Evolutionary conservation across 768 basidiomycete genomes (phyloP).

Genomic region (Collybia mongolica): DNA sequence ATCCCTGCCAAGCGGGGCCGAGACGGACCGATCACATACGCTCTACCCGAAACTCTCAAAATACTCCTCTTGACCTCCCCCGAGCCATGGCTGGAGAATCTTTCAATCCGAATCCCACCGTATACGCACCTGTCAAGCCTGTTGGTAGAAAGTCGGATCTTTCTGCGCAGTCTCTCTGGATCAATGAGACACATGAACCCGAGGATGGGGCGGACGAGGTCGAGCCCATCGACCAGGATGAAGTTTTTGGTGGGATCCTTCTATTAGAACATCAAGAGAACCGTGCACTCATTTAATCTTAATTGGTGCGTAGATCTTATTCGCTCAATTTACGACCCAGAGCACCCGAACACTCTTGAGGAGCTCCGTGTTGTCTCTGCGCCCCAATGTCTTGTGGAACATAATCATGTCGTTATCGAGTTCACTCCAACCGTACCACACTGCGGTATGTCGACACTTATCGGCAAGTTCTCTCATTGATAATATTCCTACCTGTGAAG

Average conservation of each 20-base stretch:
- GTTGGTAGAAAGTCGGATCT: constrained; percentile 40
- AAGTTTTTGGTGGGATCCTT: constrained; percentile 75
- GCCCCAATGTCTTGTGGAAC: constrained; percentile 64
- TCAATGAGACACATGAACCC: constrained; percentile 41
- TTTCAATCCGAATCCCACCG: constrained; percentile 89
- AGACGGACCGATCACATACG: background rate
- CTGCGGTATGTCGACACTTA: constrained; percentile 96
- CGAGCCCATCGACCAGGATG: constrained; percentile 85
- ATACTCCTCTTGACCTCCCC: constrained; percentile 6
- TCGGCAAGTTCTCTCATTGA: constrained; percentile 54
- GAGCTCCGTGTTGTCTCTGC: constrained; percentile 94
- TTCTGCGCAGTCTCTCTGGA: constrained; percentile 59
- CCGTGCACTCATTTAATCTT: constrained; percentile 1
- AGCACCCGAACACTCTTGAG: constrained; percentile 92
- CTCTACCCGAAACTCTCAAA: constrained; percentile 5
- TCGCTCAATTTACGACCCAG: constrained; percentile 90
- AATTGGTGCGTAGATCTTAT: constrained; percentile 66
- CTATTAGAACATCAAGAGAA: background rate
- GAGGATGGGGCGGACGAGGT: constrained; percentile 51
- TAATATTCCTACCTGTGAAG: background rate
- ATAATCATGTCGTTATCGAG: constrained; percentile 79
- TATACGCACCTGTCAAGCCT: constrained; percentile 60
- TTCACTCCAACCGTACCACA: constrained; percentile 98
- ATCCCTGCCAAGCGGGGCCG: background rate
- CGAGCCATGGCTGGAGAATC: constrained; percentile 51